Base-by-base conservation (phyloP, 225 moss, liverwort and hornwort species). In the Polytrichum commune region DNA sequence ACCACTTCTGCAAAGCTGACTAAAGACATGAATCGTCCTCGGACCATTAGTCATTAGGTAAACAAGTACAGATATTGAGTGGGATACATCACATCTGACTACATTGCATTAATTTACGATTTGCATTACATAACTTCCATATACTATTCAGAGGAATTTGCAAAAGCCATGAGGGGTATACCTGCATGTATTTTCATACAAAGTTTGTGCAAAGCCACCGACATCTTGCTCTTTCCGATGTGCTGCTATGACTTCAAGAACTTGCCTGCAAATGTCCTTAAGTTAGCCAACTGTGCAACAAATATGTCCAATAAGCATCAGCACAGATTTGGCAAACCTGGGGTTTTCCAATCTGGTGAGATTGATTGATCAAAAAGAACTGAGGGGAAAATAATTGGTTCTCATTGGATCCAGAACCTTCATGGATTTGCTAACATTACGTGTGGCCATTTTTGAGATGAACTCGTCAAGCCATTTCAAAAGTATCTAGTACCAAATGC, bases 131-230 rank as follows among this genome's bases (percentile, higher is more conserved):
- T 54, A 25, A 26, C 71, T 18, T 55, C 62, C 55, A 22, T 38
- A 65, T 2, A 38, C 38, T 10, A 38, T 38, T 38, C 38, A 38
- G 38, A 38, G 10, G 13, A 46, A 46, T 46, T 46, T 46, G 46
- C 46, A 46, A 29, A 35, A 65, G 29, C 35, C 13, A 55, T 23
- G 27, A 76, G 60, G 53, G 29, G 13, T 63, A 8, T 74, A 91
- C 95, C 91, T 88, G 90, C 92, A 97, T 26, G 98, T 95, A 28
- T 95, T 98, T 72, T 89, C 95, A 72, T 93, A 88, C 10, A 98
- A 30, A 60, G 77, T 78, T 75, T 81, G 88, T 68, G 98, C 82
- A 55, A 98, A 82, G 35, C 84, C 81, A 55, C 79, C 83, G 46
- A 89, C 75, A 71, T 98, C 93, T 66, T 88, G 88, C 64, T 88